phyloP scores from a whole-genome alignment of 169 alveolate genomes.

The Eimeria zaria region DNA sequence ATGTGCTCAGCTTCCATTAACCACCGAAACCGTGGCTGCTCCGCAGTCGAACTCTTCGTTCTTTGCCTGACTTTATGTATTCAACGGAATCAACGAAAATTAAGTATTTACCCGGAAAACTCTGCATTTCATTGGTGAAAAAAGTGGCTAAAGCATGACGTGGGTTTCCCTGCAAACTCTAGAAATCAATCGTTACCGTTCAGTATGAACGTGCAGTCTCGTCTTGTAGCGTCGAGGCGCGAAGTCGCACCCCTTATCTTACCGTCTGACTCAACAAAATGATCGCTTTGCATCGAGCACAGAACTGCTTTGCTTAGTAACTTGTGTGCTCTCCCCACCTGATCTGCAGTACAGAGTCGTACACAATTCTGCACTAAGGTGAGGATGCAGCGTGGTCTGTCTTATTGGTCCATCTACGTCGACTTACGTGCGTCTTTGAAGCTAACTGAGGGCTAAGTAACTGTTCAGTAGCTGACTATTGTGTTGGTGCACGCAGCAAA shows the following conservation, averaged over 20 bases:
- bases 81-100: background rate
- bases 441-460: no score
- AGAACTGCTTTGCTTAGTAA: no score
- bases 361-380: no score
- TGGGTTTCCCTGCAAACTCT: background rate
- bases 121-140: background rate
- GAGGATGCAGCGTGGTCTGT: no score
- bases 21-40: slow-evolving; percentile 13
- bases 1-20: background rate
- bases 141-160: background rate
- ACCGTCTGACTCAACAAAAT: no score
- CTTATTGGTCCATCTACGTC: no score
- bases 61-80: background rate
- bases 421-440: no score
- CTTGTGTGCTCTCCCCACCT: no score
- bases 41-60: background rate
- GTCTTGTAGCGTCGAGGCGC: slow-evolving; percentile 1
- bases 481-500: no score
- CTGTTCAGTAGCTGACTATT: no score
- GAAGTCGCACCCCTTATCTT: background rate
- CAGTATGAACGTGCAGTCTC: slow-evolving; percentile 4
- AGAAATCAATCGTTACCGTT: background rate
- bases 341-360: no score
- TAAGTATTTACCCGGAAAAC: background rate
- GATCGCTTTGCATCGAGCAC: no score